Evolutionary conservation across 2,329 filamentous ascomycete genomes (phyloP).

Genomic region (Chaetomiaceae sp.): DNA sequence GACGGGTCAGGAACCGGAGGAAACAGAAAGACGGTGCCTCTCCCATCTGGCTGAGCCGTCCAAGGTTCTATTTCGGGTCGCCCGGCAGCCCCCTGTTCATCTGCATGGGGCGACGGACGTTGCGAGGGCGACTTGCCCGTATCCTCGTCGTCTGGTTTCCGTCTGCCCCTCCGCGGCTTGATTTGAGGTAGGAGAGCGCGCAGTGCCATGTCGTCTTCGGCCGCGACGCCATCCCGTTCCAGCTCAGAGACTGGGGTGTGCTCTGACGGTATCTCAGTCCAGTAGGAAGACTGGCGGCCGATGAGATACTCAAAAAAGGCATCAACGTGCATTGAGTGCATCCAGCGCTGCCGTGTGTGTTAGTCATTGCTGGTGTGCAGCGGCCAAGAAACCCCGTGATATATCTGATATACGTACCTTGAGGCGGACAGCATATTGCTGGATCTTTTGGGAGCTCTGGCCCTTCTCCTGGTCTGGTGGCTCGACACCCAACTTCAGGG

Average conservation of each 20-base stretch:
- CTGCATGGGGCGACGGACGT: conserved; percentile 43
- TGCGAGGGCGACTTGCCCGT: conserved; percentile 48
- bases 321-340: conserved; percentile 93
- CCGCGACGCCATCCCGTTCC: conserved; percentile 72
- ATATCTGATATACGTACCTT: conserved; percentile 54
- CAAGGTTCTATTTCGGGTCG: conserved; percentile 52
- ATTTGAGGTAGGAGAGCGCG: conserved; percentile 77
- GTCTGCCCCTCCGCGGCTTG: conserved; percentile 56
- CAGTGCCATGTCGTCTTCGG: conserved; percentile 85
- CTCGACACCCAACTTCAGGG: conserved; percentile 81
- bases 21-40: conserved; percentile 34
- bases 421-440: conserved; percentile 87
- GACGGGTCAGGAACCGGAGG: conserved; percentile 33
- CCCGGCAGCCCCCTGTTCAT: conserved; percentile 33
- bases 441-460: conserved; percentile 87
- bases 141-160: conserved; percentile 60
- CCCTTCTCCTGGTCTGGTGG: conserved; percentile 75
- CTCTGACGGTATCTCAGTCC: conserved; percentile 65
- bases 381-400: too few relatives aligned
- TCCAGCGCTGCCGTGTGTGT: conserved; percentile 64
- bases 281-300: conserved; percentile 73
- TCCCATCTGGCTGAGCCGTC: conserved; percentile 42
- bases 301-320: conserved; percentile 90
- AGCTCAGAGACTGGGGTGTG: conserved; percentile 58
- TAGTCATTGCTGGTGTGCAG: background rate